Base-by-base conservation (phyloP, 2,329 filamentous ascomycete genomes). In the Dactylellina drechsleri region DNA sequence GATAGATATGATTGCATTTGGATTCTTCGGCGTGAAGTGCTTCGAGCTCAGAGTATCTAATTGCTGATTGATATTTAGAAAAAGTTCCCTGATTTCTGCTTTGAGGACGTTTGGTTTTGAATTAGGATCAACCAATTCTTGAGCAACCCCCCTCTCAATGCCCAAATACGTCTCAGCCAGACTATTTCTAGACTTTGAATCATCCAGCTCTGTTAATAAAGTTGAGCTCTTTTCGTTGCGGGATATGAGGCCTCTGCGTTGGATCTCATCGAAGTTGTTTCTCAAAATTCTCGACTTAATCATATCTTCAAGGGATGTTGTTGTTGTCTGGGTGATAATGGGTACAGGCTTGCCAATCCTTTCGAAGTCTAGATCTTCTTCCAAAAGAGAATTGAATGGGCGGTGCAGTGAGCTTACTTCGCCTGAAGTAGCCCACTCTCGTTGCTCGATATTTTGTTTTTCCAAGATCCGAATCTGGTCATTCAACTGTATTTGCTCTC, bases 291-390 rank as follows among this genome's bases (percentile, higher is more conserved):
- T 91, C 45, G 92, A 89, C 83, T 98, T 98, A 84, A 99, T 93
- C 72, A 99, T 87, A 40, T 92, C 90, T 82, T 99, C 95, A 68
- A 99, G 96, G 79, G 90, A 89, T 82, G 97, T 93, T 64, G 89
- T 96, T 47, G 96, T 86, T 82, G 97, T 93, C 49, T 92, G 90
- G 0, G 95, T 98, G 81, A 97, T 93, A 75, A 98, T 91, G 0
- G 94, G 92, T 0, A 98, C 91, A 0, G 95, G 94, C 82, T 98
- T 99, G 80, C 95, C 95, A 20, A 92, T 89, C 79, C 96, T 89
- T 83, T 99, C 95, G 80, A 98, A 99, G 78, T 98, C 94, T 26
- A 99, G 87, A 79, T 98, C 93, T 83, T 98, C 89, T 81, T 98
- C 93, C 0, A 99, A 87, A 1, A 99, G 86, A 0, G 94, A 97